Conservation (phyloP, 2,329 filamentous ascomycete genomes). For the Coniochaeta prunicola region DNA sequence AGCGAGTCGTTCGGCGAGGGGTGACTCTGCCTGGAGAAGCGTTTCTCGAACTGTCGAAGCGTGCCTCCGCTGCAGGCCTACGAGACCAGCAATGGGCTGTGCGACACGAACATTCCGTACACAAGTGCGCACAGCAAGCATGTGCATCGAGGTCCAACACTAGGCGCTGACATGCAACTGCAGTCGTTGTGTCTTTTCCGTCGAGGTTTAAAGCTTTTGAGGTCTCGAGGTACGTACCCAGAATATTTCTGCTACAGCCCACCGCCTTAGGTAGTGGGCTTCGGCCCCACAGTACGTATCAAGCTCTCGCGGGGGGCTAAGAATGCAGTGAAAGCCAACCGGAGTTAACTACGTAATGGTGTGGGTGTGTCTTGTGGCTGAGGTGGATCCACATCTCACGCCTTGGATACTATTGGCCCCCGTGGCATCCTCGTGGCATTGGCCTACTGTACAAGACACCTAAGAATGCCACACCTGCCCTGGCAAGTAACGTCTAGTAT, state of each 20-base stretch:
- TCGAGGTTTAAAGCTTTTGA: background rate
- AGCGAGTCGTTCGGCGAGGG: constrained; percentile 12
- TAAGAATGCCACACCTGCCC: no score
- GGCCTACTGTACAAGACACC: no score
- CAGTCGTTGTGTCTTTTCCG: background rate
- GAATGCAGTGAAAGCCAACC: background rate
- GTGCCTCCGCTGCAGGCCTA: background rate
- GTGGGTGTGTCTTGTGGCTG: no score
- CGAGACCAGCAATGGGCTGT: background rate
- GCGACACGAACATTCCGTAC: background rate
- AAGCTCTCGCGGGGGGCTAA: background rate
- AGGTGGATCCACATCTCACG: no score
- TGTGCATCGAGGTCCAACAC: background rate
- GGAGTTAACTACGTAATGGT: no score
- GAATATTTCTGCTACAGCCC: background rate
- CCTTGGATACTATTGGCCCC: no score
- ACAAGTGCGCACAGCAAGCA: background rate
- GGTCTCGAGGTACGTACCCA: background rate
- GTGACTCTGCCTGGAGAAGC: constrained; percentile 5
- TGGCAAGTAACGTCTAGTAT: background rate
- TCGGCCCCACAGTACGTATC: no score
- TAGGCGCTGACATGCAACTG: background rate
- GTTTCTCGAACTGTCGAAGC: background rate
- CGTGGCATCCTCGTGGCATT: no score
- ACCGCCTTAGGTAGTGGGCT: background rate